Percentiles rank a stretch among this genome's conserved stretches.
phyloP scores from a whole-genome alignment of 148 eudicot genomes.

The Diospyros lotus region DNA sequence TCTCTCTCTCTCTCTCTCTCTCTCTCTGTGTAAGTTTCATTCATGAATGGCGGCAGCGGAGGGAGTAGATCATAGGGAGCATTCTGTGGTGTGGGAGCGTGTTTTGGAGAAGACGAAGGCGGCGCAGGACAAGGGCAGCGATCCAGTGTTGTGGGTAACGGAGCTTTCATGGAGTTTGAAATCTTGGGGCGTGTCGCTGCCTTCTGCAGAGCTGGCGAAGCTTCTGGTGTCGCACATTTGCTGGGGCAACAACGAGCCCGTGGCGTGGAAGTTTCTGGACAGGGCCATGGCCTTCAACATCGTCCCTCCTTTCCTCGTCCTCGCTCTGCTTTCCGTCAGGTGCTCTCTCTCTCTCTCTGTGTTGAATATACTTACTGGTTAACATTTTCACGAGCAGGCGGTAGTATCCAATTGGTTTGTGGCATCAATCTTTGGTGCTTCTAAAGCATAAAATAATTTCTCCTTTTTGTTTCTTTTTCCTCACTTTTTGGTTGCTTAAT shows the following conservation, averaged over 20 bases:
- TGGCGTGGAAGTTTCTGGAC: conserved; percentile 76
- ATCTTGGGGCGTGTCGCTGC: conserved; percentile 41
- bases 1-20: not conserved
- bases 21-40: not conserved
- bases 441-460: too few species aligned
- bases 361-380: not conserved
- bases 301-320: conserved; percentile 60
- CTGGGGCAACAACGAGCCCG: conserved; percentile 65
- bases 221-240: conserved; percentile 62
- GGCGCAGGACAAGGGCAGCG: conserved; percentile 53
- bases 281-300: conserved; percentile 40
- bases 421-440: too few species aligned
- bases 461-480: too few species aligned
- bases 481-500: too few species aligned
- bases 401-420: too few species aligned
- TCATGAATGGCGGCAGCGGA: conserved; percentile 23
- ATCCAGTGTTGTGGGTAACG: conserved; percentile 65
- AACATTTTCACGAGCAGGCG: too few species aligned
- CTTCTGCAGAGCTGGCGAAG: conserved; percentile 60
- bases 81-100: conserved; percentile 48
- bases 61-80: not conserved
- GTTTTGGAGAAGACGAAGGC: conserved; percentile 45
- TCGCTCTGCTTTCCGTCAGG: conserved; percentile 71
- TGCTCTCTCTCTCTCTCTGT: conserved; percentile 7
- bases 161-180: conserved; percentile 46